These are phyloP conservation scores for Skeletonema potamos DNA, from an alignment of 108 stramenopile genomes.

Conservation along the genomic window DNA sequence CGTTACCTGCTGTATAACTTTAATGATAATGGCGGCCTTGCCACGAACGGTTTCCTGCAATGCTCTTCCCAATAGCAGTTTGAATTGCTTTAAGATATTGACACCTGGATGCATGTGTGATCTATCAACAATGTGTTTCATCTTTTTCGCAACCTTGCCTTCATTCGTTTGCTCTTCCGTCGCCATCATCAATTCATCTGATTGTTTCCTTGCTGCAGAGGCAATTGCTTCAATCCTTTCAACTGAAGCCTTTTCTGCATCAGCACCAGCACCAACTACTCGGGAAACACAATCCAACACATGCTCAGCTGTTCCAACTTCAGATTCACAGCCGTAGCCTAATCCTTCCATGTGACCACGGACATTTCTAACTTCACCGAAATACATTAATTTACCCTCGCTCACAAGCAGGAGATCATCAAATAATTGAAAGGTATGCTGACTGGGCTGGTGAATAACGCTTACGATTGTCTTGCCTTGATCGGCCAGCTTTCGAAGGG, in stretches of 20 bases:
- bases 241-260: conserved; percentile 30
- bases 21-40: conserved; percentile 74
- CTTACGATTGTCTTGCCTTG: conserved; percentile 79
- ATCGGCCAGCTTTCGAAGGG: conserved; percentile 75
- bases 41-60: conserved; percentile 70
- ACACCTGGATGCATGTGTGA: conserved; percentile 49
- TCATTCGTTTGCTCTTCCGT: conserved; percentile 8
- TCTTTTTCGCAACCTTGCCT: conserved; percentile 27
- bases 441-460: conserved; percentile 90
- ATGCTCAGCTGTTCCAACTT: conserved; percentile 78
- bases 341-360: conserved; percentile 57
- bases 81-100: conserved; percentile 71
- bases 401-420: conserved; percentile 82
- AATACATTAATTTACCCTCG: conserved; percentile 87
- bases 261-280: conserved; percentile 49
- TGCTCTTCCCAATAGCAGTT: conserved; percentile 59
- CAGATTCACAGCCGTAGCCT: conserved; percentile 55
- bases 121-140: conserved; percentile 46
- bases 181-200: conserved; percentile 38
- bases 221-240: conserved; percentile 61
- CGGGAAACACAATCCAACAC: conserved; percentile 83
- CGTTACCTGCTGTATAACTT: conserved; percentile 80
- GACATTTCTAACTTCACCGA: conserved; percentile 66
- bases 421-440: conserved; percentile 78
- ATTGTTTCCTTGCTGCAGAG: conserved; percentile 34